Evolutionary conservation across 768 basidiomycete genomes (phyloP).

Genomic region (Russula sp.): DNA sequence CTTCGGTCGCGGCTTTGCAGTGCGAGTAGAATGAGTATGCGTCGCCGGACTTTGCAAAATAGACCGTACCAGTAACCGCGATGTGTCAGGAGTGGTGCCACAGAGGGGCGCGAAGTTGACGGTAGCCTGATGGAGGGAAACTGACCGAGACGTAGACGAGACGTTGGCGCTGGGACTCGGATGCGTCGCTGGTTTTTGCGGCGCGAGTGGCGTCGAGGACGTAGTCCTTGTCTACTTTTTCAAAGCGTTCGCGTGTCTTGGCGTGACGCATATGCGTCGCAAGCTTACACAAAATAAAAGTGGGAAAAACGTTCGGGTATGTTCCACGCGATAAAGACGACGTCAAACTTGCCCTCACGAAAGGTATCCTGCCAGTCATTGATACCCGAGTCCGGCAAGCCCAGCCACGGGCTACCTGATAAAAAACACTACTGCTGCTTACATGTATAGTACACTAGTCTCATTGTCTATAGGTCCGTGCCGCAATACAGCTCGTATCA

Average conservation of each 20-base stretch:
- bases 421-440: too few relatives aligned
- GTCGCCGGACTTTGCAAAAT: slow-evolving; percentile 25
- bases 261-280: slow-evolving; percentile 59
- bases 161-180: slow-evolving; percentile 53
- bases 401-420: too few relatives aligned
- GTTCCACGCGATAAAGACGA: slow-evolving; percentile 58
- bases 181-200: slow-evolving; percentile 51
- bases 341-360: slow-evolving; percentile 57
- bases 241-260: slow-evolving; percentile 58
- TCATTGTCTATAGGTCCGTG: too few relatives aligned
- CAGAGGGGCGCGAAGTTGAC: too few relatives aligned
- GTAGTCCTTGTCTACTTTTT: slow-evolving; percentile 73
- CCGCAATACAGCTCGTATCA: too few relatives aligned
- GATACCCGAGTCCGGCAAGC: slow-evolving; percentile 26
- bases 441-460: too few relatives aligned
- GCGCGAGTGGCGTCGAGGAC: slow-evolving; percentile 54
- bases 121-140: background rate
- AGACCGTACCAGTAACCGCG: slow-evolving; percentile 37
- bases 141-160: slow-evolving; percentile 66
- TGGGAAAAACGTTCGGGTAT: background rate
- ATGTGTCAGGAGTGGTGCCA: background rate
- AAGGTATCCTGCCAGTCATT: slow-evolving; percentile 38
- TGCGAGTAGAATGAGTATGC: slow-evolving; percentile 49
- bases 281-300: slow-evolving; percentile 34
- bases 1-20: slow-evolving; percentile 77